phyloP scores from a whole-genome alignment of 2,329 filamentous ascomycete genomes.

The Talaromyces amestolkiae region DNA sequence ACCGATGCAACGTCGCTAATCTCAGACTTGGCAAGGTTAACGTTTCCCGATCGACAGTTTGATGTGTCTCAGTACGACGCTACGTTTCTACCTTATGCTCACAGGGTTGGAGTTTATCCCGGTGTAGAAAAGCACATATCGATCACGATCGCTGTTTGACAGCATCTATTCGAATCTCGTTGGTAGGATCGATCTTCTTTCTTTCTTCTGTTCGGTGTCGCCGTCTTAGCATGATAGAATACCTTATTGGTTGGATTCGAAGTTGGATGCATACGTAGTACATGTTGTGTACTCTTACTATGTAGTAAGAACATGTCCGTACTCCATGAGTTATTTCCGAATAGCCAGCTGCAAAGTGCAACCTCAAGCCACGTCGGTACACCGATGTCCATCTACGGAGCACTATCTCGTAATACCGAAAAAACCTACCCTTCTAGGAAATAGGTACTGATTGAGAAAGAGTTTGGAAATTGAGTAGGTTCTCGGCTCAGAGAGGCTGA shows the following conservation, averaged over 20 bases:
- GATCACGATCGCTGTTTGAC: slow-evolving; percentile 3
- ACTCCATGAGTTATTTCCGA: background rate
- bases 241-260: background rate
- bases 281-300: background rate
- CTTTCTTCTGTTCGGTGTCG: background rate
- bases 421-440: background rate
- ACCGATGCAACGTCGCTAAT: slow-evolving; percentile 12
- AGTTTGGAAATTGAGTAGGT: background rate
- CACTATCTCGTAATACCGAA: background rate
- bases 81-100: background rate
- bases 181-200: background rate
- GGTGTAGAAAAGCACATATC: background rate
- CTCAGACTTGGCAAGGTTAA: background rate
- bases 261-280: background rate
- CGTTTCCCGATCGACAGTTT: background rate
- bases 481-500: background rate
- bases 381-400: background rate
- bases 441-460: background rate
- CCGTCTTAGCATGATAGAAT: background rate
- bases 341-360: background rate
- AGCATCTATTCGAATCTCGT: background rate
- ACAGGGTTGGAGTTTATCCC: background rate
- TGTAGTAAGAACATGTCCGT: background rate
- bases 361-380: background rate
- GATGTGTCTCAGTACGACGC: background rate